phyloP scores from a whole-genome alignment of 345 rosid genomes.

The Linum usitatissimum region DNA sequence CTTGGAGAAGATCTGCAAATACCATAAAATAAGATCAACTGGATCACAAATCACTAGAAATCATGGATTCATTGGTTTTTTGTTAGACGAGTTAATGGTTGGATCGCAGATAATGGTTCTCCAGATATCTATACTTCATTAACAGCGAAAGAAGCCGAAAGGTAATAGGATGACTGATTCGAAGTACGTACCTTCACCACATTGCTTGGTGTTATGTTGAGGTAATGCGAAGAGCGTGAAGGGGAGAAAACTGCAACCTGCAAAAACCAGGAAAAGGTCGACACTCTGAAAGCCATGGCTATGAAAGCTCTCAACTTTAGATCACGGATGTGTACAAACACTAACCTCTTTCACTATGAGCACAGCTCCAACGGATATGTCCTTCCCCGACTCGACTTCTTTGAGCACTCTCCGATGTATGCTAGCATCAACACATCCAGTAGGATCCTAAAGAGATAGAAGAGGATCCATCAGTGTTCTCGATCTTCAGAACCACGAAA shows the following conservation, averaged over 20 bases:
- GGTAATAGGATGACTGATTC: neutral
- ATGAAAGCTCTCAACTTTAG: neutral
- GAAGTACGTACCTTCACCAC: slow-evolving; percentile 46
- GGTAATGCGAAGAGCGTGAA: slow-evolving; percentile 35
- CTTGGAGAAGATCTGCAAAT: slow-evolving; percentile 56
- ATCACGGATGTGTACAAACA: neutral
- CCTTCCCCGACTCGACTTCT: slow-evolving; percentile 46
- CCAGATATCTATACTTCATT: neutral
- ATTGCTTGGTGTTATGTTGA: slow-evolving; percentile 68
- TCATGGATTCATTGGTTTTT: too few relatives aligned
- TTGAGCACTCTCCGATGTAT: slow-evolving; percentile 52
- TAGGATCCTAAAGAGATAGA: slow-evolving; percentile 50
- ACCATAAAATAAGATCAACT: neutral
- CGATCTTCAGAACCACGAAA: neutral
- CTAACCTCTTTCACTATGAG: slow-evolving; percentile 57
- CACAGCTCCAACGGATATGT: slow-evolving; percentile 59
- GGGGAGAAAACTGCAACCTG: slow-evolving; percentile 74
- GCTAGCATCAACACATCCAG: slow-evolving; percentile 63
- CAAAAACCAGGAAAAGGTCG: slow-evolving; percentile 13
- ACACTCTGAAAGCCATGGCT: neutral
- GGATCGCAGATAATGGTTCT: neutral
- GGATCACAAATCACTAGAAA: neutral
- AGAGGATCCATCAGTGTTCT: neutral
- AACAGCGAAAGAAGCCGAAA: neutral
- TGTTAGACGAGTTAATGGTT: neutral